Percentiles rank a stretch among this genome's conserved stretches.
Evolutionary conservation across 2,329 filamentous ascomycete species (phyloP).

Genomic region (Talaromyces islandicus): DNA sequence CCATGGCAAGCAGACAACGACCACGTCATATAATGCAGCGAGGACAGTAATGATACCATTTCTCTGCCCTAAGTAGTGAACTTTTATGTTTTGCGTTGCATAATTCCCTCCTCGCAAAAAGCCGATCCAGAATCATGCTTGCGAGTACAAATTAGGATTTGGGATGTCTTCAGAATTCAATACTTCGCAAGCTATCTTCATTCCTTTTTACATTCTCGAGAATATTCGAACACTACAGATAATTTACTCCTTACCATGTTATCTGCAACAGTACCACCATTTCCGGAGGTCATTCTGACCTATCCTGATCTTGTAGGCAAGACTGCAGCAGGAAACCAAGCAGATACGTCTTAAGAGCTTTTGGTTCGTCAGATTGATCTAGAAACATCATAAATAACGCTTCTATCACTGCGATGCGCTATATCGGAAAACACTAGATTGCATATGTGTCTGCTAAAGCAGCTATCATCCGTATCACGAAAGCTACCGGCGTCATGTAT

Average conservation of each 20-base stretch:
- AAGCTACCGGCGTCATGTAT: conserved; percentile 42
- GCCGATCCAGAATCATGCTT: neutral
- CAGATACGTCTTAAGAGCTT: conserved; percentile 39
- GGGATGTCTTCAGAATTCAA: neutral
- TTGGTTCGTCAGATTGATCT: conserved; percentile 48
- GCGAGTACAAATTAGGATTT: neutral
- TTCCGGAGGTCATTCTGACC: neutral
- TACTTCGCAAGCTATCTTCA: neutral
- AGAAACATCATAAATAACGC: conserved; percentile 36
- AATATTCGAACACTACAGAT: neutral
- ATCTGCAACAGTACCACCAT: neutral
- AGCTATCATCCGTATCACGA: conserved; percentile 45
- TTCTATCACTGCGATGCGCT: conserved; percentile 44
- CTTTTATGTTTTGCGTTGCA: neutral
- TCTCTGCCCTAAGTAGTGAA: neutral
- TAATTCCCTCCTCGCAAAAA: neutral
- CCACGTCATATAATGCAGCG: too few relatives aligned
- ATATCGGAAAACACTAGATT: conserved; percentile 48
- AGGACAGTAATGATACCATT: too few relatives aligned
- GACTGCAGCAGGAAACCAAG: conserved; percentile 47
- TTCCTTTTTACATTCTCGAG: neutral
- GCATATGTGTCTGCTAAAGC: conserved; percentile 50
- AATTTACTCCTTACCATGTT: neutral
- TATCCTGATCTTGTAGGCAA: conserved; percentile 9
- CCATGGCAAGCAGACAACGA: too few relatives aligned